A percentile compares a stretch with the other conserved stretches of the same genome.
phyloP scores from a whole-genome alignment of 768 basidiomycete genomes.

The Rhodocollybia butyracea region DNA sequence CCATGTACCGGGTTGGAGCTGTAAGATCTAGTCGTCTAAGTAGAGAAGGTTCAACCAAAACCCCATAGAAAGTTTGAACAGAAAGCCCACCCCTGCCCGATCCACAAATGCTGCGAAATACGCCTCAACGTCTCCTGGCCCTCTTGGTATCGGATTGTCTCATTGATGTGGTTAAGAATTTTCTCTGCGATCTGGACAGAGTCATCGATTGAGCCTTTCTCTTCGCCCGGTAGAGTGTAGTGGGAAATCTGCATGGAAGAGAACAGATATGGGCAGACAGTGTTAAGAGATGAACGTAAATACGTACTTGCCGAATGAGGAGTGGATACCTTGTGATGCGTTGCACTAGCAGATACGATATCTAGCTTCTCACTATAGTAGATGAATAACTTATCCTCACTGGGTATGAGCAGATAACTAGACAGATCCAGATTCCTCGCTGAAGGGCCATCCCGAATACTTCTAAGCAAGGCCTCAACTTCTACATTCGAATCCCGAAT shows the following conservation, averaged over 20 bases:
- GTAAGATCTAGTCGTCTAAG: slow-evolving; percentile 81
- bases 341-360: slow-evolving; percentile 61
- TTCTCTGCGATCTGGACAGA: slow-evolving; percentile 66
- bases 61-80: background rate
- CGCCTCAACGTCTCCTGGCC: slow-evolving; percentile 68
- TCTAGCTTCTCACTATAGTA: background rate
- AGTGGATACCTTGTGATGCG: slow-evolving; percentile 93
- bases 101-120: slow-evolving; percentile 81
- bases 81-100: slow-evolving; percentile 71
- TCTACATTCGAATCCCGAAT: slow-evolving; percentile 65
- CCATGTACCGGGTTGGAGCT: slow-evolving; percentile 82
- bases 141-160: slow-evolving; percentile 83
- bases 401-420: slow-evolving; percentile 88
- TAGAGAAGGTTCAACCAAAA: background rate
- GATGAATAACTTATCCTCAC: slow-evolving; percentile 37
- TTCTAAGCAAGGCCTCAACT: slow-evolving; percentile 68
- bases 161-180: slow-evolving; percentile 81
- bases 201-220: slow-evolving; percentile 49
- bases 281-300: background rate
- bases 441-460: slow-evolving; percentile 71
- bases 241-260: slow-evolving; percentile 54
- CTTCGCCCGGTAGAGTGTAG: slow-evolving; percentile 70
- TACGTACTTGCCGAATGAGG: slow-evolving; percentile 70
- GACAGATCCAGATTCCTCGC: slow-evolving; percentile 85
- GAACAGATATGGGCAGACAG: background rate